Base-by-base conservation (phyloP, 2,329 filamentous ascomycete genomes). In the Parascedosporium putredinis region DNA sequence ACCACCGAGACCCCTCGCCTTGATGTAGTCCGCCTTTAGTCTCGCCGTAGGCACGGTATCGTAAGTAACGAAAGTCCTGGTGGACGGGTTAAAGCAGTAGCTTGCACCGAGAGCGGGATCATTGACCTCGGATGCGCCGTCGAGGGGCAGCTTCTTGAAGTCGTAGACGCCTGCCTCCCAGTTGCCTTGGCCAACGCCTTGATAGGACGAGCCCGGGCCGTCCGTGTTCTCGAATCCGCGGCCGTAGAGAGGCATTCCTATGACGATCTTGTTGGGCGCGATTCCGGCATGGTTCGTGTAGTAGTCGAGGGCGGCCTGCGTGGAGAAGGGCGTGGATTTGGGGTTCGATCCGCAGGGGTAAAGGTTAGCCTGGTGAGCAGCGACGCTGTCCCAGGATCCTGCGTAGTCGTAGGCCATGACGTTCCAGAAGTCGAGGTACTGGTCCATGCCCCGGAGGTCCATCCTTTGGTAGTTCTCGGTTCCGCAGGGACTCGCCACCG, bases 221-320 rank as follows among this genome's bases (percentile, higher is more conserved):
- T 84, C 75, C 0, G 91, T 96, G 55, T 81, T 78, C 57, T 81
- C 74, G 63, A 96, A 97, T 0, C 87, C 81, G 31, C 89, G 85
- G 1, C 91, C 91, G 62, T 96, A 97, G 10, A 97, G 71, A 2
- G 91, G 90, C 85, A 96, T 91, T 2, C 91, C 90, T 12, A 96
- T 65, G 3, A 95, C 86, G 49, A 97, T 79, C 67, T 95, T 96
- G 53, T 72, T 61, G 0, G 81, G 62, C 0, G 74, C 60, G 0
- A 96, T 81, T 5, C 83, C 83, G 10, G 76, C 74, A 7, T 31
- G 27, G 1, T 67, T 61, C 14, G 77, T 70, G 68, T 96, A 97
- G 57, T 80, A 74, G 10, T 80, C 69, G 5, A 97, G 69, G 0
- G 90, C 89, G 1, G 74, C 70, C 3, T 78, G 57, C 2, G 85